Base-by-base conservation (phyloP, 2,329 filamentous ascomycete species). In the Botrytis elliptica region DNA sequence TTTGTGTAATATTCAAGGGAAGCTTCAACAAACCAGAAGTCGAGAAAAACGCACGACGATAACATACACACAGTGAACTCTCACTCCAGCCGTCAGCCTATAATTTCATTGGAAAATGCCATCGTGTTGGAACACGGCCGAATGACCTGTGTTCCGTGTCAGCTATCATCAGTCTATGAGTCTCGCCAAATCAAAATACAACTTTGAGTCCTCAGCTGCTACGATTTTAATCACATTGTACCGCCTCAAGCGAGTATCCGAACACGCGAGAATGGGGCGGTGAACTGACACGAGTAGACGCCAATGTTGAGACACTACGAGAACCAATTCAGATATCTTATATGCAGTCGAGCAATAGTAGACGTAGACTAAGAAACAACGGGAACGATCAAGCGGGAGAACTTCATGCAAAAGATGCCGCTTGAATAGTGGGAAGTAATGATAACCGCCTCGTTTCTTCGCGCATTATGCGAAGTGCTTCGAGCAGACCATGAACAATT, bases 111-210 rank as follows among this genome's bases (percentile, higher is more conserved):
- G 36, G 66, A 68, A 57, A 68, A 57, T 57, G 66, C 36, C 36
- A n/a, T 40, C 49, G 49, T 68, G 36, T 57, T 68, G 25, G n/a
- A 68, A 16, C 49, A 68, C 49, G 18, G 22, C 66, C 49, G 49
- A 57, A n/a, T 68, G 66, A 68, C 66, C 46, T 68, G 66, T 57
- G 38, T 22, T 55, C 49, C 49, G 49, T 22, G 49, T 42, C 66
- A 55, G 66, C 66, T 42, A 68, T 68, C 36, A 68, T 18, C 40
- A n/a, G 25, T 42, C 49, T 25, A 16, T 42, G 66, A 68, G 40
- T 57, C 66, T 57, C 42, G 49, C 25, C 49, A 68, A 68, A 68
- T 68, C 46, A 68, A 55, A 55, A 18, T 9, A 68, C 33, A 38
- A 20, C 46, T 29, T 40, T 29, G 12, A n/a, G 29, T 67, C 46